Percentiles rank a stretch among this genome's conserved stretches.
phyloP scores from a whole-genome alignment of 1,284 basidiomycete genomes.

The Malassezia nana region DNA sequence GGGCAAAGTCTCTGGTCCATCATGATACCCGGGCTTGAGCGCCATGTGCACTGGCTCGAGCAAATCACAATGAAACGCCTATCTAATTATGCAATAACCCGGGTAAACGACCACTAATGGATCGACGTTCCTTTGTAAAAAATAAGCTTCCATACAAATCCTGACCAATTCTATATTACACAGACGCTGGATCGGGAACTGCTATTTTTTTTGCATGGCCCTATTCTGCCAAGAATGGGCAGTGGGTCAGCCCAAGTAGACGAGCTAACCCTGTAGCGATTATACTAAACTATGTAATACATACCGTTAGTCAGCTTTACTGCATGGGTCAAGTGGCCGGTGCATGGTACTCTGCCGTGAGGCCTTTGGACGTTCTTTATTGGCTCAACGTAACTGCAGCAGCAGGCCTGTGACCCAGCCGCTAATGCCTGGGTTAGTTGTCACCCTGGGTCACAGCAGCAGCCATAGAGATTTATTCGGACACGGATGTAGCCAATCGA shows the following conservation, averaged over 20 bases:
- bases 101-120: background rate
- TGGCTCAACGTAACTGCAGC: background rate
- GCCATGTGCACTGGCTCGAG: background rate
- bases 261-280: background rate
- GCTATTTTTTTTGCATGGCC: background rate
- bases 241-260: background rate
- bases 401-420: too few species aligned
- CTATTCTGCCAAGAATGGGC: background rate
- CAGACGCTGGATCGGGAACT: background rate
- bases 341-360: background rate
- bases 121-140: background rate
- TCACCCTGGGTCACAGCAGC: background rate
- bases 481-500: background rate
- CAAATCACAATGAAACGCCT: background rate
- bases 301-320: background rate
- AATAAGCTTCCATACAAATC: background rate
- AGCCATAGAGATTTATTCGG: background rate
- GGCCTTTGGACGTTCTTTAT: background rate
- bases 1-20: background rate
- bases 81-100: background rate
- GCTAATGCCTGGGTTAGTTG: too few species aligned
- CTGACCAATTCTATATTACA: background rate
- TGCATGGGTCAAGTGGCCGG: background rate
- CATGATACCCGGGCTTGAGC: background rate
- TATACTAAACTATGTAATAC: background rate